phyloP scores from a whole-genome alignment of 1,139 yeast genomes.

The Pneumocystis wakefieldiae region DNA sequence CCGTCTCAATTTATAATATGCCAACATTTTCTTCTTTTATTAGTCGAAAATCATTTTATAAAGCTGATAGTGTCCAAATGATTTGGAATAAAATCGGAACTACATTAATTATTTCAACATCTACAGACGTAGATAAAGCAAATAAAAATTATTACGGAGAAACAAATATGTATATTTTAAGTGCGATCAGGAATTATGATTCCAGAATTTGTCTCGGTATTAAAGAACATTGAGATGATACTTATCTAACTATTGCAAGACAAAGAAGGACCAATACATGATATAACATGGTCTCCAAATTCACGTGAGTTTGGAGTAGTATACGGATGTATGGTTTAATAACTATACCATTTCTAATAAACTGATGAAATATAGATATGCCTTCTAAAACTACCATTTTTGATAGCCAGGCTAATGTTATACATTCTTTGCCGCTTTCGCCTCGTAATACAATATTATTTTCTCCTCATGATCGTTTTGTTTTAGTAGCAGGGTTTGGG shows the following conservation, averaged over 20 bases:
- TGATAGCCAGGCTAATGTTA: conserved; percentile 82
- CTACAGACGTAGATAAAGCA: conserved; percentile 88
- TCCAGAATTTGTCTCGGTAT: conserved; percentile 55
- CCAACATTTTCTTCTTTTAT: conserved; percentile 62
- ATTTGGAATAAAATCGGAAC: conserved; percentile 94
- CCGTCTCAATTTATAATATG: conserved; percentile 65
- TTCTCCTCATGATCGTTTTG: conserved; percentile 87
- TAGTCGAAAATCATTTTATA: conserved; percentile 77
- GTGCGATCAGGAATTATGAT: conserved; percentile 85
- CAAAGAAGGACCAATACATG: conserved; percentile 94
- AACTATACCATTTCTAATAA: conserved; percentile 16
- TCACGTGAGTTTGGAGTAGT: conserved; percentile 95
- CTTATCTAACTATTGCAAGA: conserved; percentile 23
- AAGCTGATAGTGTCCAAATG: conserved; percentile 84
- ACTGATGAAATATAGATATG: conserved; percentile 32
- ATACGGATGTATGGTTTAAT: conserved; percentile 42
- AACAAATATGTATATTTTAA: conserved; percentile 76
- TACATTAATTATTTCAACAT: conserved; percentile 80
- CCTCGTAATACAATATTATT: conserved; percentile 82
- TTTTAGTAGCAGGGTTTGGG: conserved; percentile 93
- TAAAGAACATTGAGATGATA: neutral
- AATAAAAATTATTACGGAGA: conserved; percentile 96
- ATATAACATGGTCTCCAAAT: conserved; percentile 92
- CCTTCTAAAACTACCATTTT: conserved; percentile 92
- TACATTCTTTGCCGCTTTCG: conserved; percentile 70